Conservation (phyloP, 176 grass and related monocot genomes). For the Bothriochloa decipiens region DNA sequence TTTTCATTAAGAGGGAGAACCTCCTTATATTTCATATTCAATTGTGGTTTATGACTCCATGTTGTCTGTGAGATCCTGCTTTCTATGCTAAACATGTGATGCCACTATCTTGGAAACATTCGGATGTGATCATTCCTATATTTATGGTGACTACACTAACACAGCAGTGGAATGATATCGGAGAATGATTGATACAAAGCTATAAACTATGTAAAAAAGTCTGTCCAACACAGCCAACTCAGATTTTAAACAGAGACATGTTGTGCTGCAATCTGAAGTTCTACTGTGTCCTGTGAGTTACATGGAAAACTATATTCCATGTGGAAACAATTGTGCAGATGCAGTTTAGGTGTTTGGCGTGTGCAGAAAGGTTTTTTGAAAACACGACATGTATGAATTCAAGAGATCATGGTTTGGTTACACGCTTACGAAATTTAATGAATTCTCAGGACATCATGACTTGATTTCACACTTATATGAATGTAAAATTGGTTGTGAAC, state of each 20-base stretch:
- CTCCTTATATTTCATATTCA: background rate
- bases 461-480: background rate
- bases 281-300: background rate
- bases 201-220: background rate
- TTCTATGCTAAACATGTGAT: background rate
- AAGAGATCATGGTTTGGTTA: background rate
- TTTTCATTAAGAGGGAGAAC: no score
- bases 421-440: background rate
- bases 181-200: background rate
- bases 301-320: background rate
- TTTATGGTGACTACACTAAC: background rate
- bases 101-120: background rate
- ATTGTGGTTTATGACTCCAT: slow-evolving; percentile 1
- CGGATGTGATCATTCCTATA: background rate
- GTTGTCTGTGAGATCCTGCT: background rate
- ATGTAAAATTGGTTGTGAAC: slow-evolving; percentile 10
- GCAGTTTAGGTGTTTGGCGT: background rate
- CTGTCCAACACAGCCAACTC: background rate
- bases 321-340: background rate
- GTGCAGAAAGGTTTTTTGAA: background rate
- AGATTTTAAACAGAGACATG: no score
- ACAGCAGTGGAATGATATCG: background rate
- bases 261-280: background rate
- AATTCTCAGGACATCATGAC: background rate
- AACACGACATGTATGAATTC: background rate